Evolutionary conservation across 2,329 filamentous ascomycete species (phyloP), one percentile per base, ranked within the genome.

Genomic region (Sodiomyces alkalinus): DNA sequence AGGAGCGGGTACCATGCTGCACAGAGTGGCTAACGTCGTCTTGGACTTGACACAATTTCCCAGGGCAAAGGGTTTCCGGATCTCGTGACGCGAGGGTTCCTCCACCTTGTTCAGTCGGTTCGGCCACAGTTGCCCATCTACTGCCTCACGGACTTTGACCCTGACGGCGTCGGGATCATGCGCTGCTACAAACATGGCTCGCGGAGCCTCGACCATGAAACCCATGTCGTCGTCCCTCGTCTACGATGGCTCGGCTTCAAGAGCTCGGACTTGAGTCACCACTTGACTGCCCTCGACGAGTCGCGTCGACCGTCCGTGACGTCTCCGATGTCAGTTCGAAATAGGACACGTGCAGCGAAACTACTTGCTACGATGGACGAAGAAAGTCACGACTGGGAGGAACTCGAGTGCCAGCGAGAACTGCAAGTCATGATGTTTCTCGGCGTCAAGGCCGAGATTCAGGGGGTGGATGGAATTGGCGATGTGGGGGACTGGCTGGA

Each of bases 1-100:
- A n/a, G n/a, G n/a, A n/a, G n/a, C n/a, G n/a, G n/a, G n/a, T n/a
- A n/a, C n/a, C n/a, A n/a, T n/a, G n/a, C n/a, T n/a, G n/a, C n/a
- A n/a, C n/a, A n/a, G n/a, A n/a, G n/a, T n/a, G n/a, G n/a, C n/a
- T n/a, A n/a, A n/a, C n/a, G n/a, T n/a, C n/a, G n/a, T n/a, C n/a
- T n/a, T n/a, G n/a, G n/a, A n/a, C n/a, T n/a, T n/a, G n/a, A n/a
- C n/a, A n/a, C n/a, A n/a, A n/a, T n/a, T n/a, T 20, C 14, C 4
- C 29, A 83, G 76, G 81, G 73, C 1, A 90, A 86, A 58, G 82
- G 82, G 2, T 90, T 83, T 42, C 80, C 82, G 0, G 82, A 90
- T 40, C 55, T 87, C 26, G 62, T 66, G 1, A 83, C 80, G 0
- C 61, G 78, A 6, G 60, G 62, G 11, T 74, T 87, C 29, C 52